Evolutionary conservation across 805 yeast species (phyloP), one percentile per base, ranked within the genome.

Genomic region (Torulaspora franciscae): DNA sequence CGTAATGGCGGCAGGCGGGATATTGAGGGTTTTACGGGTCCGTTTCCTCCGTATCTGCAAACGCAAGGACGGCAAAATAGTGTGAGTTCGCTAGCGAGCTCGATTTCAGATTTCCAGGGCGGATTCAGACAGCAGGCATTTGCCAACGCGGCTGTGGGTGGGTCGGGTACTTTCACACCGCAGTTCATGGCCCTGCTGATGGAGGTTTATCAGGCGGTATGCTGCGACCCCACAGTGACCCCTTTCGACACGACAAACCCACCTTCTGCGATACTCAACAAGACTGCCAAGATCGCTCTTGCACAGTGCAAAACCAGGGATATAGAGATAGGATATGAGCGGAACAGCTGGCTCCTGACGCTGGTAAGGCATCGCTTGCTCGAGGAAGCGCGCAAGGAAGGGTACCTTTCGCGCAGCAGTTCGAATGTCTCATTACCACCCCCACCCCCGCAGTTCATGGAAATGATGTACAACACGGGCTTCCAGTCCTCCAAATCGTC

Each of bases 171-270:
- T 9, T 56, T 62, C 27, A 64, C 74, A 1, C 59, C 58, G 3
- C 56, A 50, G 5, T 77, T 77, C 50, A 78, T 79, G 51, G 66
- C 64, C 17, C 55, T 75, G 10, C 60, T 81, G 19, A 55, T 71
- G 53, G 69, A 68, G 32, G 67, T 71, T 4, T 80, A 80, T 54
- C 75, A 75, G 41, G 55, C 65, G 7, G 68, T 75, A 45, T 72
- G 76, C 11, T 70, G 70, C 38, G 78, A 74, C 54, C 88, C 89
- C 6, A 75, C 78, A 27, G 68, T 73, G 6, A 82, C 90, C 0
- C 90, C 90, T 0, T 83, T 83, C 57, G 81, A 81, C 50, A 74
- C 77, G 13, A 59, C 70, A 33, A 75, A 75, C 55, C 89, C 88
- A 6, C 88, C 89, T 0, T 72, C 81, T 1, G 88, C 88, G 1